Base-by-base conservation (phyloP, 176 grass and related monocot species). In the Musa beccarii region DNA sequence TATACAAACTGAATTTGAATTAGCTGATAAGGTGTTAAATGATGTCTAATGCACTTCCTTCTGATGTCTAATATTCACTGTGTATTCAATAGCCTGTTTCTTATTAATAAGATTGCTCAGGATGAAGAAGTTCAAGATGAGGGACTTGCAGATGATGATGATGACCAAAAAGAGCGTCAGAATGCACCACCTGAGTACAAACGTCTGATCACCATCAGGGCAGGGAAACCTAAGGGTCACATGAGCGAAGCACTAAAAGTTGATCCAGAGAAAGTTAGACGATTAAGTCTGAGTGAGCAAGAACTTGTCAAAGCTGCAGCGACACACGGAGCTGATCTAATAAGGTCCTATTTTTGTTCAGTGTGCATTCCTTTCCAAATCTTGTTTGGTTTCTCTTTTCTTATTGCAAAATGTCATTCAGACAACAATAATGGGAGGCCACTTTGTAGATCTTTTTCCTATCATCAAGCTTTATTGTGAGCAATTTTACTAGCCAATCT, bases 201-300 rank as follows among this genome's bases (percentile, higher is more conserved):
- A 11, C 21, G 49, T 15, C n/a, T 77, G 25, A 77, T 77, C 11
- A 66, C 75, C 14, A 77, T 77, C 59, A 63, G 50, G n/a, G 59
- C 75, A 26, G 75, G 49, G 14, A 77, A 66, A 53, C 75, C 75
- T 24, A 77, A 77, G 61, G 75, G 75, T 66, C 49, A 2, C 3
- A 65, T 66, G 2, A 66, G 61, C 8, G 43, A 66, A 51, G 59
- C 59, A 17, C 61, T 77, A 25, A 65, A 66, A 53, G 61, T 77
- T 63, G 75, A 77, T 65, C 75, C 75, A 10, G 61, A 65, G 16
- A 77, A 77, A 77, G 75, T 77, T 52, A 77, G 75, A 66, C 75
- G 75, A 3, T 49, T 66, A 64, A 77, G 75, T 65, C 61, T 77
- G 49, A 66, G 75, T 53, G 75, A 77, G 66, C 75, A 77, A 52